Base-by-base conservation (phyloP, 257 asterid genomes). In the Primulina huaijiensis region DNA sequence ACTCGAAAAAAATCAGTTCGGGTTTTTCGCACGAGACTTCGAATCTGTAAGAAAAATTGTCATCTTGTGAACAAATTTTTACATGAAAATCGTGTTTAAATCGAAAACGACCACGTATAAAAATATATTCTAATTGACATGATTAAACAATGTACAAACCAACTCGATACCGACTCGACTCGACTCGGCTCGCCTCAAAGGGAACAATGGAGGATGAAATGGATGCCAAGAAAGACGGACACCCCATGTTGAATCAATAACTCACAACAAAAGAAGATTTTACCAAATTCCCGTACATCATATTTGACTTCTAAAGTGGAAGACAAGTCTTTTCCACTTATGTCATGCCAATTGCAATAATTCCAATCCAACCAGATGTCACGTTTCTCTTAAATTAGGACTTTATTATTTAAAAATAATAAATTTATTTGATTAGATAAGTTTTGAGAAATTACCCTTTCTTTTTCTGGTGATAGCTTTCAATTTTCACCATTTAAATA, bases 321-420 rank as follows among this genome's bases (percentile, higher is more conserved):
- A 55, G 72, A 76, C 78, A 72, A 70, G 56, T 34, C 64, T 38
- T 67, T 72, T 69, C 50, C 72, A 72, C 78, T 79, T 72, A 52
- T 71, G 57, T 27, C 64, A 57, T 71, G 53, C 53, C 53, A 12
- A 43, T 12, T 43, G 72, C 55, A 65, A 71, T 66, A 60, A 43
- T 33, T 43, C 53, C 17, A 11, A 43, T 43, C n/a, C 17, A 43
- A 43, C 53, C 5, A 43, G 53, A 12, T 12, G 17, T 6, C 53
- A 14, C 50, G n/a, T n/a, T n/a, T n/a, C n/a, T 9, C 10, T 7
- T 23, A 23, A 10, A 0, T 38, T 38, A 10, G 50, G 50, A 9
- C 16, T 38, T 38, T 3, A 30, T 30, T 30, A 30, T 38, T 38
- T 9, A 2, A 9, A 38, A 38, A 0, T 38, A 10, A 38, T 38